Evolutionary conservation across 1,284 basidiomycete species (phyloP).

Genomic region (Agroathelia rolfsii): DNA sequence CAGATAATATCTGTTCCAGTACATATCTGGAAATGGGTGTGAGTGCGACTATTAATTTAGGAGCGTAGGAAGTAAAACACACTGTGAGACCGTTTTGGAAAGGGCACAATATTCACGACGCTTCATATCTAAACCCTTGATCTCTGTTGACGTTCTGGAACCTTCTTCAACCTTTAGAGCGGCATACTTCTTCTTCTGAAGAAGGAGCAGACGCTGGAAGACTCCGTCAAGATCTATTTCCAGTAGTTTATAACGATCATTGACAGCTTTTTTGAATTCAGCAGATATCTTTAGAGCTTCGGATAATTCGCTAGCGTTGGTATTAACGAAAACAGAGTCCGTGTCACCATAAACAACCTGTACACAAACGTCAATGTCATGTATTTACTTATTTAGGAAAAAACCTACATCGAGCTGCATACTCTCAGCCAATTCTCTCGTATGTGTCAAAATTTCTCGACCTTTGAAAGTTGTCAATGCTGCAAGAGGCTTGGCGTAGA

Average conservation of each 20-base stretch:
- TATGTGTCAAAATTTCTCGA: slow-evolving; percentile 92
- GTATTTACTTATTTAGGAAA: slow-evolving; percentile 3
- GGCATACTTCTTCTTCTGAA: slow-evolving; percentile 99
- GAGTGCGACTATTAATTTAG: not conserved
- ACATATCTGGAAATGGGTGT: slow-evolving; percentile 57
- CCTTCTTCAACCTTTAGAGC: slow-evolving; percentile 88
- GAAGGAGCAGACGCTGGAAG: slow-evolving; percentile 85
- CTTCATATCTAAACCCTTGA: slow-evolving; percentile 99
- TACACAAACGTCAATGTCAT: slow-evolving; percentile 3
- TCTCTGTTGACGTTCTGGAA: slow-evolving; percentile 68
- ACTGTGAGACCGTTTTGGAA: slow-evolving; percentile 91
- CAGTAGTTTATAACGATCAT: slow-evolving; percentile 89
- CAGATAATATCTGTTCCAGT: slow-evolving; percentile 85
- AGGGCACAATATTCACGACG: slow-evolving; percentile 90
- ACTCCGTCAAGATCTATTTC: slow-evolving; percentile 97
- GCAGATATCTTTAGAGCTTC: slow-evolving; percentile 88
- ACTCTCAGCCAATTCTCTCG: slow-evolving; percentile 86
- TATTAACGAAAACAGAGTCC: slow-evolving; percentile 98
- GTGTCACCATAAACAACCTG: slow-evolving; percentile 99
- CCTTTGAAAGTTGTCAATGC: slow-evolving; percentile 97
- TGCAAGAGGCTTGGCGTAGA: slow-evolving; percentile 94
- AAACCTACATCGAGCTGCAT: slow-evolving; percentile 74
- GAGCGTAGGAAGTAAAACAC: slow-evolving; percentile 22
- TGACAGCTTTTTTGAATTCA: slow-evolving; percentile 92
- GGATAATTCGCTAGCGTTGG: slow-evolving; percentile 80